phyloP scores from a whole-genome alignment of 2,329 filamentous ascomycete genomes.

The Neonectria punicea region DNA sequence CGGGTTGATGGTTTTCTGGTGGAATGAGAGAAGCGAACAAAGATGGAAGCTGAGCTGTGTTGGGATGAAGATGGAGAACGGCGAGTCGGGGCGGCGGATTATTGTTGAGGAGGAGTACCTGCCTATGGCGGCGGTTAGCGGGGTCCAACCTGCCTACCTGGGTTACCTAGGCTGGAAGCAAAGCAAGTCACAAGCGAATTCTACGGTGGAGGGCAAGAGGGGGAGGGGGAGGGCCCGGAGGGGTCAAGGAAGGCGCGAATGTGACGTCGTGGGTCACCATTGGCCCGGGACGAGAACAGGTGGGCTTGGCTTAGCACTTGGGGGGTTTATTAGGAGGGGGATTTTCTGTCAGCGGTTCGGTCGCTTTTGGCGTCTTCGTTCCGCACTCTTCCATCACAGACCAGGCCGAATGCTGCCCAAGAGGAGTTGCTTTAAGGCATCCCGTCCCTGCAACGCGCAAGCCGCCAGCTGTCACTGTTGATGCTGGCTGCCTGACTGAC shows the following conservation, averaged over 20 bases:
- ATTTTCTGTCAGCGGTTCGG: not conserved
- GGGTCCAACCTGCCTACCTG: slow-evolving; percentile 2
- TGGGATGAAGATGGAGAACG: slow-evolving; percentile 19
- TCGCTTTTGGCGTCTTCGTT: not conserved
- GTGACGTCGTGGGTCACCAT: slow-evolving; percentile 25
- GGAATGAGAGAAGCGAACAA: not conserved
- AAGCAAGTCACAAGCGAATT: slow-evolving; percentile 22
- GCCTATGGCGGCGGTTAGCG: slow-evolving; percentile 16
- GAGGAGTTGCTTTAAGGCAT: not conserved
- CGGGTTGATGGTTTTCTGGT: not conserved
- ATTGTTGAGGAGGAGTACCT: slow-evolving; percentile 25
- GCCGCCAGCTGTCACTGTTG: not conserved
- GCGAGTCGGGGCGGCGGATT: slow-evolving; percentile 23
- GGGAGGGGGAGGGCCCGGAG: slow-evolving; percentile 7
- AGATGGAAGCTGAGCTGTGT: slow-evolving; percentile 16
- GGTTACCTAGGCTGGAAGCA: not conserved
- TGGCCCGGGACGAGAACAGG: slow-evolving; percentile 7
- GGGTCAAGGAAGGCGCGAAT: slow-evolving; percentile 3
- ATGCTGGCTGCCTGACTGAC: slow-evolving; percentile 3
- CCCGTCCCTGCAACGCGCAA: not conserved
- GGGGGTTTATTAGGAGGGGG: not conserved
- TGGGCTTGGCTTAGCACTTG: slow-evolving; percentile 4
- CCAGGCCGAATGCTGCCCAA: not conserved
- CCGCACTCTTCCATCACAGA: not conserved
- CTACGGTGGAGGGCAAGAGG: slow-evolving; percentile 13